These are phyloP conservation scores for Perkinsela sp. DNA, from an alignment of 208 protist genomes.

Conservation along the genomic window DNA sequence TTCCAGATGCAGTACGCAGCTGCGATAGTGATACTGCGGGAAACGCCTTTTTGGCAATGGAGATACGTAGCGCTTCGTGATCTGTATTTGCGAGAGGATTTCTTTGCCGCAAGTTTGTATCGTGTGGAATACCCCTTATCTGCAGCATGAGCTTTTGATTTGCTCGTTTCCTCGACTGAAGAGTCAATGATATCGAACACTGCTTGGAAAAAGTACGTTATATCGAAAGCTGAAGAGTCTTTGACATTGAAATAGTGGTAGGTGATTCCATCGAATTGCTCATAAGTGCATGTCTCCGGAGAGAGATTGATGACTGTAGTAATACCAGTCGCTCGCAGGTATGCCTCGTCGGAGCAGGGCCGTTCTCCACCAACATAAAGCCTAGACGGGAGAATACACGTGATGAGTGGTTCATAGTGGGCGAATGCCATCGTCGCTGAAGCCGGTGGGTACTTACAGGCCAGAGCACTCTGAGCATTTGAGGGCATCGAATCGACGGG, in stretches of 20 bases:
- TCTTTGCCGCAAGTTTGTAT: neutral
- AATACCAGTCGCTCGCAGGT: neutral
- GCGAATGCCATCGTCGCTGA: too few species aligned
- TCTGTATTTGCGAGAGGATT: neutral
- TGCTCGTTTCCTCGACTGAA: neutral
- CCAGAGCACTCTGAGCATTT: too few species aligned
- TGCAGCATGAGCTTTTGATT: neutral
- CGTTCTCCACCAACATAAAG: neutral
- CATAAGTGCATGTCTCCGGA: neutral
- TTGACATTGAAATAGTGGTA: neutral
- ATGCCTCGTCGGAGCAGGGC: neutral
- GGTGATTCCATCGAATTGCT: neutral
- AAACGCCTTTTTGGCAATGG: slow-evolving; percentile 45
- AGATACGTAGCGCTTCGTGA: neutral
- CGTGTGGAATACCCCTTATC: neutral
- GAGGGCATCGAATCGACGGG: too few species aligned
- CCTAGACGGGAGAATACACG: neutral
- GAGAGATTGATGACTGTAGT: neutral
- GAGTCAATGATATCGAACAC: neutral
- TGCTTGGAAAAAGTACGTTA: neutral
- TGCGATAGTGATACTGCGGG: slow-evolving; percentile 43
- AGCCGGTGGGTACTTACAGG: too few species aligned
- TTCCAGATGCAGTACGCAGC: slow-evolving; percentile 41
- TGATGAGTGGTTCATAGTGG: neutral
- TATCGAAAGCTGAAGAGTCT: neutral